Evolutionary conservation across 2,329 filamentous ascomycete genomes (phyloP), one percentile per base, ranked within the genome.

Genomic region (Pezicula carpinea): DNA sequence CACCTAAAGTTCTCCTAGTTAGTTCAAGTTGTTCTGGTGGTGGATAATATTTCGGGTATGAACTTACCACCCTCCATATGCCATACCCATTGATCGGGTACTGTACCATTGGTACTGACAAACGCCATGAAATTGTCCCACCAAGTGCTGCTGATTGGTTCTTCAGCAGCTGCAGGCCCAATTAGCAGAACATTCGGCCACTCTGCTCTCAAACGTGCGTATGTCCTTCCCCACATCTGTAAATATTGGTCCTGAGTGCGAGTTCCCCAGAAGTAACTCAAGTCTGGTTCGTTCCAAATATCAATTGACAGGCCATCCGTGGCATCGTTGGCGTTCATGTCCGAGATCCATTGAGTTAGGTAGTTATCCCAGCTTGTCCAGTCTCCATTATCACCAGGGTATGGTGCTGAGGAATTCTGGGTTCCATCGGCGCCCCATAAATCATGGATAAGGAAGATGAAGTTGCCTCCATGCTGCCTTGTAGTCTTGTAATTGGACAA

Each of bases 241-340:
- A 73, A 48, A 44, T 61, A 74, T 48, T 74, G 72, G 5, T 57
- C 29, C 52, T 64, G 63, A 1, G 53, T 41, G 3, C 69, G 61
- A 7, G 47, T 44, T 59, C 66, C 68, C 63, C 72, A 75, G 26
- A 53, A 56, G 4, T 6, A 39, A 14, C 53, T 39, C 22, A 56
- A 13, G 45, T 77, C 74, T 0, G 75, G 72, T 54, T 78, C 75
- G 45, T 78, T 77, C 74, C 75, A 78, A 21, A 76, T 68, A 40
- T 79, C 76, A 8, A 72, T 59, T 0, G 72, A 62, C 0, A 78
- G 52, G 0, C 64, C 66, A 0, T 60, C 59, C 17, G 56, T 61
- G 57, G 64, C 67, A 26, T 61, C 53, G 49, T 71, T 71, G 2
- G 56, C 59, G 19, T 63, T 65, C 10, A 71, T 59, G 43, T 65